Base-by-base conservation (phyloP, 768 basidiomycete genomes). In the Trametes maxima region DNA sequence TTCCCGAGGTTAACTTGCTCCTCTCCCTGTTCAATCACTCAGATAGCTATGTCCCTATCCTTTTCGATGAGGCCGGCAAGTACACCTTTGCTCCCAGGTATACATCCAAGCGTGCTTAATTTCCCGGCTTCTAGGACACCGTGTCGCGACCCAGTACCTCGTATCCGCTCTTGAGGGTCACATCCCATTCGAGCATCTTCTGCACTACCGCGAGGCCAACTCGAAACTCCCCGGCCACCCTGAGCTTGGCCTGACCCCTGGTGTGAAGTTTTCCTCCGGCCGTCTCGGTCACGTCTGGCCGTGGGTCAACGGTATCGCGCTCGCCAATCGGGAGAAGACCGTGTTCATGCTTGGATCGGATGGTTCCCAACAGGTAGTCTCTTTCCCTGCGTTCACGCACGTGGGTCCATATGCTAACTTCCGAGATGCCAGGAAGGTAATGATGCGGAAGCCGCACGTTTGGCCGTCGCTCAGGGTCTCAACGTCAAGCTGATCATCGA, bases 271-370 rank as follows among this genome's bases (percentile, higher is more conserved):
- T 77, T 94, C 92, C 2, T 94, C 92, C 0, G 93, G 93, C n/a
- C 89, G 93, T 70, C 83, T 95, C 19, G 93, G 93, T 1, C 93
- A 95, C 74, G 86, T 94, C 82, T 95, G 92, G 92, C 87, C 92
- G 0, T 74, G 90, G 64, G 89, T 94, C 54, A 94, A 94, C 70
- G 92, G 93, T 68, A 80, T 95, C 49, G 86, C 93, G 7, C 73
- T 95, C 51, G 92, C 92, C 36, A 85, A 94, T 76, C 80, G 81
- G 35, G 85, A 85, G 68, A 90, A 92, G 76, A 83, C 82, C 48
- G 78, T 93, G 12, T 94, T 94, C 75, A 86, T 87, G 70, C 81
- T 95, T 21, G 93, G 93, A 3, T 94, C 93, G 0, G 93, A 94
- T 70, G 93, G 93, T 10, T 93, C 92, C 4, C 92, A 94, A 71